Percentiles rank a stretch among this genome's conserved stretches.
Conservation (phyloP, 352 stramenopile species). For the Globisporangium echinulatum region DNA sequence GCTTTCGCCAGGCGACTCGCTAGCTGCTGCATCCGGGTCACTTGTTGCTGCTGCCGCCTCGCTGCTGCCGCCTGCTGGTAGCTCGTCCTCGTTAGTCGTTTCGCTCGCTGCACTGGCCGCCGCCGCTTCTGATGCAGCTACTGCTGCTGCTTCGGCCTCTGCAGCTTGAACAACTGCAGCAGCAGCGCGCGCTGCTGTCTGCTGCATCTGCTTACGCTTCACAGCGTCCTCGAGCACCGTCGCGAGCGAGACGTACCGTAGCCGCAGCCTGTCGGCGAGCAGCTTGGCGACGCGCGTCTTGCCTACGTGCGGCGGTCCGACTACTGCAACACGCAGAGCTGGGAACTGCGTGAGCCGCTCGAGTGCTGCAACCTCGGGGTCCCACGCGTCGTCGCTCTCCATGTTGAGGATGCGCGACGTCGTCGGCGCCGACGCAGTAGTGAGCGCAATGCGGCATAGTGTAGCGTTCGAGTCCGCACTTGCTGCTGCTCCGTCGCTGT, state of each 20-base stretch:
- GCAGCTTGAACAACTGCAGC: background rate
- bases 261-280: conserved; percentile 30
- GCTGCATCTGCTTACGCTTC: conserved; percentile 13
- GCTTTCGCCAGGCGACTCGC: background rate
- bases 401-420: conserved; percentile 15
- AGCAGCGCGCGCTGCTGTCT: background rate
- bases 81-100: background rate
- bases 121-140: conserved; percentile 5
- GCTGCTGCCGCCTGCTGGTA: background rate
- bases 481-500: background rate
- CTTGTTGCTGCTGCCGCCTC: background rate
- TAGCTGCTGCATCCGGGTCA: background rate
- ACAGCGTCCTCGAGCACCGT: conserved; percentile 37
- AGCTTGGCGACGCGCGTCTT: conserved; percentile 49
- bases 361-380: conserved; percentile 33
- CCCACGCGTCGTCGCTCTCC: conserved; percentile 29
- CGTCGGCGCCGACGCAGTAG: conserved; percentile 1
- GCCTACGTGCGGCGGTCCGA: conserved; percentile 43
- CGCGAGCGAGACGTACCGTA: conserved; percentile 45
- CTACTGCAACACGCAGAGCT: conserved; percentile 41
- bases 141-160: background rate
- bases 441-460: background rate
- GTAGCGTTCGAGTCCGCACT: background rate
- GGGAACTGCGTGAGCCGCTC: conserved; percentile 33
- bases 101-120: background rate